These are phyloP conservation scores for Furcasterigmium furcatum DNA, from an alignment of 2,329 filamentous ascomycete species.

Conservation along the genomic window DNA sequence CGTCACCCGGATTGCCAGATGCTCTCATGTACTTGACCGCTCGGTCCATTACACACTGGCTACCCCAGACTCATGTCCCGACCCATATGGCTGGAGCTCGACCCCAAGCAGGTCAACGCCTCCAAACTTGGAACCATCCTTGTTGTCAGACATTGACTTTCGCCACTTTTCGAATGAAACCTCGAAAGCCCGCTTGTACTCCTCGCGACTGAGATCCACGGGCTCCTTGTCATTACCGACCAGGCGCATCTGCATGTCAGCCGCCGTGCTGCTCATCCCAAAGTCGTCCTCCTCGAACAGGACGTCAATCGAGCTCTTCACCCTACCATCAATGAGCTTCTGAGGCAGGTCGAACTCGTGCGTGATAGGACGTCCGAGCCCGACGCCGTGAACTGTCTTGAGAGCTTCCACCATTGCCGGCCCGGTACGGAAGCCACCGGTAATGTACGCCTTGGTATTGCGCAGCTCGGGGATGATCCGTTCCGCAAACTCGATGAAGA, in stretches of 20 bases:
- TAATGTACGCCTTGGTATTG: conserved; percentile 56
- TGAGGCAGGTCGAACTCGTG: conserved; percentile 25
- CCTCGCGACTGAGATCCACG: conserved; percentile 23
- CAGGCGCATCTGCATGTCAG: conserved; percentile 28
- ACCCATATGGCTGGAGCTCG: conserved; percentile 28
- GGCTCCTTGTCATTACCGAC: conserved; percentile 26
- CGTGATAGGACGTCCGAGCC: conserved; percentile 39
- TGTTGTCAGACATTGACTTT: conserved; percentile 23
- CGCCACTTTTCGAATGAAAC: conserved; percentile 23
- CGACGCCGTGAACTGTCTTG: conserved; percentile 55
- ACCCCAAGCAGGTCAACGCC: conserved; percentile 25
- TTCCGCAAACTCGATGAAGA: conserved; percentile 60
- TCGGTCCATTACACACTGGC: too few species aligned
- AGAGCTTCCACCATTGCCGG: conserved; percentile 57
- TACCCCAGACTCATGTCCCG: too few species aligned
- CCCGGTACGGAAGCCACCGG: conserved; percentile 53
- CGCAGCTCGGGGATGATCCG: conserved; percentile 37
- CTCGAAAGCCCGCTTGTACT: conserved; percentile 23
- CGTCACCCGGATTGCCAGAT: too few species aligned
- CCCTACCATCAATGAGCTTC: conserved; percentile 29
- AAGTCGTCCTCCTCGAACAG: conserved; percentile 50
- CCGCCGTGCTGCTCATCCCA: conserved; percentile 21
- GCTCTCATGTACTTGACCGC: too few species aligned
- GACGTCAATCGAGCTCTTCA: conserved; percentile 43
- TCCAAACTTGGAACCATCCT: conserved; percentile 24